Conservation (phyloP, 306 rosid species). For the Cicer pinnatifidum region DNA sequence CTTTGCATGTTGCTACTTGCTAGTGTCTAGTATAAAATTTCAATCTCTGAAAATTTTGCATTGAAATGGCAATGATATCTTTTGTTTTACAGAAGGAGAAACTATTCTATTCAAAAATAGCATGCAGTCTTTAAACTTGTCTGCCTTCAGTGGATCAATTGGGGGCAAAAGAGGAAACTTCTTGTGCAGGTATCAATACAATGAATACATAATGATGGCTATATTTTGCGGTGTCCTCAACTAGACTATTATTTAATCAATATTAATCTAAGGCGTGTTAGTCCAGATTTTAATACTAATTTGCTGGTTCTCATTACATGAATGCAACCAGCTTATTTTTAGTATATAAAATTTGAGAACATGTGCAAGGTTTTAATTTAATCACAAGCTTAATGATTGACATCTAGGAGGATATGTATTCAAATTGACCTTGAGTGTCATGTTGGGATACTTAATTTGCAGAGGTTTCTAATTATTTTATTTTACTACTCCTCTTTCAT, state of each 20-base stretch:
- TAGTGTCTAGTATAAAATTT: background rate
- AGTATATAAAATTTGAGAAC: background rate
- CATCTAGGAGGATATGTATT: constrained; percentile 5
- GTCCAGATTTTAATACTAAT: background rate
- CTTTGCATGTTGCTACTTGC: constrained; percentile 5
- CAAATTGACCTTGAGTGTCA: constrained; percentile 1
- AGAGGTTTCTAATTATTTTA: background rate
- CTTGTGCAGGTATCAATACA: constrained; percentile 9
- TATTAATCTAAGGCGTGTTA: background rate
- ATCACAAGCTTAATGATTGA: constrained; percentile 34
- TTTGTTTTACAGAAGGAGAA: constrained; percentile 21
- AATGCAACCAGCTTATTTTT: background rate
- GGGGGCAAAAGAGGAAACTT: constrained; percentile 27
- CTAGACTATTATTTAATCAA: constrained; percentile 18
- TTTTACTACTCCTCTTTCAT: constrained; percentile 1
- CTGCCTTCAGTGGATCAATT: background rate
- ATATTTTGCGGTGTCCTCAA: constrained; percentile 11
- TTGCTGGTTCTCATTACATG: background rate
- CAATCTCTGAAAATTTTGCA: background rate
- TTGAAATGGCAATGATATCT: constrained; percentile 1
- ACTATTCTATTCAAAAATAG: constrained; percentile 10
- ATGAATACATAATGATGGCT: background rate
- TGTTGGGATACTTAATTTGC: constrained; percentile 23
- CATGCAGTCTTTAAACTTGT: constrained; percentile 20
- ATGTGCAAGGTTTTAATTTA: constrained; percentile 28